Percentiles rank a stretch among this genome's conserved stretches.
phyloP scores from a whole-genome alignment of 805 yeast species.

The Lipomyces oligophaga region DNA sequence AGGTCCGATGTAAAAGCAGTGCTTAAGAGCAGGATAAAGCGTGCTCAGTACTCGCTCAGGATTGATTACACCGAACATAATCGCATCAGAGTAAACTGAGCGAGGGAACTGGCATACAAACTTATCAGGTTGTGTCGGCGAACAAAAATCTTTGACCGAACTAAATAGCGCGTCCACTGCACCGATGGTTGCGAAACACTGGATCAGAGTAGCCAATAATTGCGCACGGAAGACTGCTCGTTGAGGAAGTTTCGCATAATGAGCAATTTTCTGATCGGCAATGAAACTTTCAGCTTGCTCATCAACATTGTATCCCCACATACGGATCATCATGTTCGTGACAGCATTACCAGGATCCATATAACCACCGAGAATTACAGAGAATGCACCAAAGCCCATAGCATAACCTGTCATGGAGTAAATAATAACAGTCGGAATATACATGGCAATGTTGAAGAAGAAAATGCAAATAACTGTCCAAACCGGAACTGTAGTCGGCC shows the following conservation, averaged over 20 bases:
- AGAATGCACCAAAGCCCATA: conserved; percentile 37
- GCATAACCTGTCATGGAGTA: conserved; percentile 42
- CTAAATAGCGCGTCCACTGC: conserved; percentile 15
- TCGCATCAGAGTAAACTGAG: conserved; percentile 16
- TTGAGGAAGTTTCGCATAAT: conserved; percentile 46
- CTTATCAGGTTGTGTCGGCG: conserved; percentile 12
- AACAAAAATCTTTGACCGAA: conserved; percentile 12
- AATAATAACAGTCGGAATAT: conserved; percentile 34
- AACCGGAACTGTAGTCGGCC: conserved; percentile 40
- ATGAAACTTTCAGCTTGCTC: conserved; percentile 62
- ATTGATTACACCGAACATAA: conserved; percentile 17
- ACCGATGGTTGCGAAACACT: conserved; percentile 11
- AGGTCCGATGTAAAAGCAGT: conserved; percentile 17
- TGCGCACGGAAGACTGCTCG: conserved; percentile 43
- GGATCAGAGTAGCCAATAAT: conserved; percentile 17
- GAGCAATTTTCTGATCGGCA: conserved; percentile 54
- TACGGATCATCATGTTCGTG: conserved; percentile 51
- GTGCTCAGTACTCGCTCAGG: conserved; percentile 14
- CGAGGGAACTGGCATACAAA: conserved; percentile 15
- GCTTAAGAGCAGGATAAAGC: conserved; percentile 16
- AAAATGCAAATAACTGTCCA: conserved; percentile 35
- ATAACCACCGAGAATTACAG: conserved; percentile 25
- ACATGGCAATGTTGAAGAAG: conserved; percentile 34
- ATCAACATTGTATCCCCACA: conserved; percentile 55
- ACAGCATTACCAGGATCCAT: conserved; percentile 49